phyloP scores from a whole-genome alignment of 805 yeast species.

The Zygosaccharomyces pseudorouxii region DNA sequence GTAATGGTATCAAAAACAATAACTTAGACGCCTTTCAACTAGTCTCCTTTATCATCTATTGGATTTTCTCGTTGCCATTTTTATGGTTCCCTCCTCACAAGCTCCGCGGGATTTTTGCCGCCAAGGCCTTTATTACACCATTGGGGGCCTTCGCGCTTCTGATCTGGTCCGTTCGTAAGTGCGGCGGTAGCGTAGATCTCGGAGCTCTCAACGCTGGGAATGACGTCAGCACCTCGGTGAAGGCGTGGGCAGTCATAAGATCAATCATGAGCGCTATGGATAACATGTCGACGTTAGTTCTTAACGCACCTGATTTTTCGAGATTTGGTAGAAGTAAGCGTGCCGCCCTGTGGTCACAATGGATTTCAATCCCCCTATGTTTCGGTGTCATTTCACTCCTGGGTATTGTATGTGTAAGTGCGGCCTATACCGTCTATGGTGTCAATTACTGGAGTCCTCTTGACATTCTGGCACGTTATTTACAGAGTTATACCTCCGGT shows the following conservation, averaged over 20 bases:
- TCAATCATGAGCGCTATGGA: slow-evolving; percentile 78
- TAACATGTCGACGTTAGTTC: slow-evolving; percentile 83
- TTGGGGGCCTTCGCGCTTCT: slow-evolving; percentile 79
- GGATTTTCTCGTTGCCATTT: slow-evolving; percentile 75
- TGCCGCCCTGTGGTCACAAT: slow-evolving; percentile 53
- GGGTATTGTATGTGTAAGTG: slow-evolving; percentile 80
- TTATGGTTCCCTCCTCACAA: slow-evolving; percentile 81
- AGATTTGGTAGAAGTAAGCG: slow-evolving; percentile 64
- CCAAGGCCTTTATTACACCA: slow-evolving; percentile 75
- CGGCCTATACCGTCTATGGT: slow-evolving; percentile 63
- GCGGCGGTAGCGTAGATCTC: slow-evolving; percentile 51
- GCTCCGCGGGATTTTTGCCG: slow-evolving; percentile 77
- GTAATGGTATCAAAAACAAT: slow-evolving; percentile 52
- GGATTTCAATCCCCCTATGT: slow-evolving; percentile 65
- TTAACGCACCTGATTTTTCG: slow-evolving; percentile 86
- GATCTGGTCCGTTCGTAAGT: slow-evolving; percentile 78
- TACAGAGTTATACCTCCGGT: slow-evolving; percentile 48
- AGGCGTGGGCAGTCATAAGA: slow-evolving; percentile 76
- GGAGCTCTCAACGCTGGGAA: slow-evolving; percentile 23
- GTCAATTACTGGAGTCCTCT: slow-evolving; percentile 79
- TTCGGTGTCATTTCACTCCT: slow-evolving; percentile 78
- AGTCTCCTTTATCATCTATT: slow-evolving; percentile 73
- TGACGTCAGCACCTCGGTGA: slow-evolving; percentile 42
- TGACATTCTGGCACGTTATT: slow-evolving; percentile 63
- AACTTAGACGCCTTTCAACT: slow-evolving; percentile 68